Evolutionary conservation across 202 grass and related monocot genomes (phyloP).

Genomic region (Schoenoplectus tabernaemontani): DNA sequence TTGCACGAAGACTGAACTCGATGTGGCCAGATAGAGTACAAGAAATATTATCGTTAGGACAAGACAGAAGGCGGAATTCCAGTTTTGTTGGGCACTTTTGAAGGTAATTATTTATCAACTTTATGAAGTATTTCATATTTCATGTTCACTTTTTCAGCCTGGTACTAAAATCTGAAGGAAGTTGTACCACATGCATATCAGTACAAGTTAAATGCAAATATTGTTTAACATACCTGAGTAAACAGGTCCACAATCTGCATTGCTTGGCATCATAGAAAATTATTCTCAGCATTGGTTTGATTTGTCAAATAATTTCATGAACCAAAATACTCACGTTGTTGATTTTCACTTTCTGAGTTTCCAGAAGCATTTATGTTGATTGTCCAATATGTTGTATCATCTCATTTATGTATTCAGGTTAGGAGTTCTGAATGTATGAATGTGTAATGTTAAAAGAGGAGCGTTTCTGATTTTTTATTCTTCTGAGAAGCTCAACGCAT

Average conservation of each 20-base stretch:
- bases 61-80: slow-evolving; percentile 60
- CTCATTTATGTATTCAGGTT: slow-evolving; percentile 13
- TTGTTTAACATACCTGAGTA: not conserved
- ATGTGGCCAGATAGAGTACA: slow-evolving; percentile 93
- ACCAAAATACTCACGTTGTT: not conserved
- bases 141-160: not conserved
- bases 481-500: slow-evolving; percentile 20
- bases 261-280: not conserved
- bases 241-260: not conserved
- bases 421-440: not conserved
- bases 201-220: not conserved
- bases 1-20: slow-evolving; percentile 88
- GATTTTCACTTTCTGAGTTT: not conserved
- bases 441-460: slow-evolving; percentile 12
- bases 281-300: not conserved
- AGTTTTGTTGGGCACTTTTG: slow-evolving; percentile 36
- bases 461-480: slow-evolving; percentile 20
- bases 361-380: not conserved
- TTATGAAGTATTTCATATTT: not conserved
- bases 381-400: not conserved
- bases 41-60: slow-evolving; percentile 49
- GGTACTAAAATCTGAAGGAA: not conserved
- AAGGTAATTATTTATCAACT: slow-evolving; percentile 1
- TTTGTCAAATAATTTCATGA: not conserved
- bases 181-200: not conserved